Percentiles rank a stretch among this genome's conserved stretches.
phyloP scores from a whole-genome alignment of 495 filamentous ascomycete genomes.

The Lasiosphaeris hirsuta region DNA sequence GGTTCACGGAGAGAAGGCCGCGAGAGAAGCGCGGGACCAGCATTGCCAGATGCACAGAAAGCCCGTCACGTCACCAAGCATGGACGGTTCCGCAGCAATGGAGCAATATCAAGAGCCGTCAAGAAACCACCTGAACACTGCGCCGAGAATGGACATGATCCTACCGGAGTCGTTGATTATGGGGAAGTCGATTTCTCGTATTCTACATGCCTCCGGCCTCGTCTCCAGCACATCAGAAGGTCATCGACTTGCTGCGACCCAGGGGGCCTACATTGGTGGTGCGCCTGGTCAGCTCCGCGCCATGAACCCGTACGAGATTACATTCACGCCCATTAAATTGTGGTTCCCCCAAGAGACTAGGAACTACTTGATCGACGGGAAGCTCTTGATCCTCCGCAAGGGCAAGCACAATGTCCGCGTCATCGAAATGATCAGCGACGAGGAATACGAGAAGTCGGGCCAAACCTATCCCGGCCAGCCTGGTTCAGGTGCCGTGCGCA shows the following conservation, averaged over 20 bases:
- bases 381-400: constrained; percentile 63
- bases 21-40: constrained; percentile 52
- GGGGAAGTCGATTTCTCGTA: constrained; percentile 56
- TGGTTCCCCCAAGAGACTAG: constrained; percentile 56
- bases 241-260: constrained; percentile 56
- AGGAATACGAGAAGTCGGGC: constrained; percentile 54
- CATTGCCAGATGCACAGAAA: constrained; percentile 56
- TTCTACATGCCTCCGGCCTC: constrained; percentile 67
- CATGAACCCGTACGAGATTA: constrained; percentile 56
- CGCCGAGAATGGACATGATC: constrained; percentile 52
- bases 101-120: constrained; percentile 23
- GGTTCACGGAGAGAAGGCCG: constrained; percentile 64
- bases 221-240: constrained; percentile 62
- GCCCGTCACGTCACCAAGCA: background rate
- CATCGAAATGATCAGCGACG: constrained; percentile 67
- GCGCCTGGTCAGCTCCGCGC: constrained; percentile 41
- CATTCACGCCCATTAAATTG: constrained; percentile 58
- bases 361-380: constrained; percentile 60
- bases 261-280: constrained; percentile 65
- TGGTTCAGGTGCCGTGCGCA: constrained; percentile 35
- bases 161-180: constrained; percentile 64
- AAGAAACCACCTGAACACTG: constrained; percentile 45
- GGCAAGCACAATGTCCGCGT: constrained; percentile 81
- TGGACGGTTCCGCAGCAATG: background rate
- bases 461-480: constrained; percentile 44